A percentile compares a stretch with the other conserved stretches of the same genome.
phyloP scores from a whole-genome alignment of 2,329 filamentous ascomycete species.

The Xylaria hypoxylon region DNA sequence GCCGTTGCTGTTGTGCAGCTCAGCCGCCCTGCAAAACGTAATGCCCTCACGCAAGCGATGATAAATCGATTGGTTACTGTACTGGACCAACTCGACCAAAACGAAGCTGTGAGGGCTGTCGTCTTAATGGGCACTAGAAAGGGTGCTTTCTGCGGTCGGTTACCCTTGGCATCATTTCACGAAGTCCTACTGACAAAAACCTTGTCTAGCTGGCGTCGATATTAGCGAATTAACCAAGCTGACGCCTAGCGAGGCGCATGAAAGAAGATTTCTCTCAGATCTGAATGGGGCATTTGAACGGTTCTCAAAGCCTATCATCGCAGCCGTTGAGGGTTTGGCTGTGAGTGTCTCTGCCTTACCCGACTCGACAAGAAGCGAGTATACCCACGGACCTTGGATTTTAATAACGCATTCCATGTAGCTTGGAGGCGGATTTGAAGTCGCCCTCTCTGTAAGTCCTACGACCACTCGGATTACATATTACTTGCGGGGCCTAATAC shows the following conservation, averaged over 20 bases:
- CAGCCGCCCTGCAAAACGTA: constrained; percentile 67
- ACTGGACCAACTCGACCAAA: constrained; percentile 46
- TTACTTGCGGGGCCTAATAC: constrained; percentile 11
- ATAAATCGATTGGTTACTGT: constrained; percentile 56
- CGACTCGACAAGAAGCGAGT: constrained; percentile 1
- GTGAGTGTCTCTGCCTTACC: constrained; percentile 51
- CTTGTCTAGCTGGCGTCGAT: constrained; percentile 50
- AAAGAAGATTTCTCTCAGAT: constrained; percentile 54
- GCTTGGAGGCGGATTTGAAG: constrained; percentile 64
- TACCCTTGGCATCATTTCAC: background rate
- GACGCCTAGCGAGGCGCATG: constrained; percentile 46
- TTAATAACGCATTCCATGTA: constrained; percentile 37
- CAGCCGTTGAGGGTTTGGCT: constrained; percentile 63
- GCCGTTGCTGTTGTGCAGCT: constrained; percentile 58
- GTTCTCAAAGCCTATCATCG: constrained; percentile 61
- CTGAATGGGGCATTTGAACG: constrained; percentile 53
- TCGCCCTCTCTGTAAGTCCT: constrained; percentile 58
- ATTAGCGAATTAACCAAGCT: constrained; percentile 52
- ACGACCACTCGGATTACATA: background rate
- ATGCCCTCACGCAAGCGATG: constrained; percentile 67
- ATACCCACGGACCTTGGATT: background rate
- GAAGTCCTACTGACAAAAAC: constrained; percentile 12
- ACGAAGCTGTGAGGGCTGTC: constrained; percentile 51
- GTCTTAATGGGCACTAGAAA: constrained; percentile 53
- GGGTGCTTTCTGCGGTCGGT: constrained; percentile 55